These are phyloP conservation scores for Trichophyton rubrum DNA, from an alignment of 2,329 filamentous ascomycete genomes.

Conservation along the genomic window DNA sequence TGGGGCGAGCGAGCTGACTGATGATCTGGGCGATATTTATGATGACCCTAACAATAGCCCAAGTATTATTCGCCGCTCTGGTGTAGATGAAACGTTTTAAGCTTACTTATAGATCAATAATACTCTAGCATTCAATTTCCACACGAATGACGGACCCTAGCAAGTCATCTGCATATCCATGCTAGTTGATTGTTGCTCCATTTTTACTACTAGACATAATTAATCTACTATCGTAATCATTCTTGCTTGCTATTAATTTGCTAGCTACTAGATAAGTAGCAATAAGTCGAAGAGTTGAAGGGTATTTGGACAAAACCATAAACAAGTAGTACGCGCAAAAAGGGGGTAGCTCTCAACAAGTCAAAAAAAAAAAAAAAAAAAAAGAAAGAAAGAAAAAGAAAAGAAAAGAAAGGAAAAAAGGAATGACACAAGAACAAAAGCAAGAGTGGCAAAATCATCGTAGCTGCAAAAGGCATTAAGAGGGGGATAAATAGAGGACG, in stretches of 20 bases:
- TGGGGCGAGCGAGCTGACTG: conserved; percentile 22
- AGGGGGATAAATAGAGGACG: neutral
- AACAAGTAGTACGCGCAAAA: neutral
- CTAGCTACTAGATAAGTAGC: neutral
- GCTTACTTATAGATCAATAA: conserved; percentile 3
- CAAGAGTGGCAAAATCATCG: neutral
- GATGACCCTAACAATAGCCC: conserved; percentile 32
- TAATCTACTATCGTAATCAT: neutral
- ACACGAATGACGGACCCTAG: neutral
- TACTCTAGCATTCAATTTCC: neutral
- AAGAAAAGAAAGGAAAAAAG: too few relatives aligned
- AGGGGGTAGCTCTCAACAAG: neutral
- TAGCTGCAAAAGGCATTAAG: neutral
- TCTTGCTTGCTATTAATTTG: neutral
- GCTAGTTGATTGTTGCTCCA: neutral
- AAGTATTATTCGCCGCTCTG: conserved; percentile 32
- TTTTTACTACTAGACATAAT: neutral
- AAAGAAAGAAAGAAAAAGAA: neutral
- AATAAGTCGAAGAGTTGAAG: neutral
- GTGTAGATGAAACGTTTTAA: conserved; percentile 37
- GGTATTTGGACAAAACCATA: neutral
- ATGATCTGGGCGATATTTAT: conserved; percentile 17
- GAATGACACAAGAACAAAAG: neutral
- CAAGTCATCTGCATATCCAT: too few relatives aligned
- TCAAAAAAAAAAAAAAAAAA: neutral